Evolutionary conservation across 2,329 filamentous ascomycete genomes (phyloP).

Genomic region (Neonectria ditissima): DNA sequence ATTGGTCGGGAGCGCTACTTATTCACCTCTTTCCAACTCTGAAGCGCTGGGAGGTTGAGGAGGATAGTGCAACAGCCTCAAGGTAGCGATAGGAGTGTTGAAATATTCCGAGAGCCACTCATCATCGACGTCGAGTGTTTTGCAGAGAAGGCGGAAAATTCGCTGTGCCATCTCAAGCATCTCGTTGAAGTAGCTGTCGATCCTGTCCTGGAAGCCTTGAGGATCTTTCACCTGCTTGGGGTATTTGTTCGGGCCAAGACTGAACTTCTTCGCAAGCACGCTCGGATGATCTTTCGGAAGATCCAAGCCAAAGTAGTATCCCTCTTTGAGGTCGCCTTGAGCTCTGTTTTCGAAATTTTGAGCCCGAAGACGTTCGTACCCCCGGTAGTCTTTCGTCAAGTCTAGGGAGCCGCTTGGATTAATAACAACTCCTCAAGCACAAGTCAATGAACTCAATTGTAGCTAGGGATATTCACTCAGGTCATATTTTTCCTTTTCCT

Average conservation of each 20-base stretch:
- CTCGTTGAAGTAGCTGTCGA: conserved; percentile 10
- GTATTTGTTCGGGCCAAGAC: conserved; percentile 27
- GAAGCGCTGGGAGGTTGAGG: conserved; percentile 20
- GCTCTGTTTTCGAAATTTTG: conserved; percentile 29
- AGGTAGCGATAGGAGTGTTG: conserved; percentile 23
- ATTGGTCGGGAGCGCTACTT: background rate
- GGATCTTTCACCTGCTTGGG: conserved; percentile 16
- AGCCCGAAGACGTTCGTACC: conserved; percentile 24
- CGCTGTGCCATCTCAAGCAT: conserved; percentile 10
- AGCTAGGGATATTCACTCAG: background rate
- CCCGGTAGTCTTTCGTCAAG: conserved; percentile 11
- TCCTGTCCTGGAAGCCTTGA: background rate
- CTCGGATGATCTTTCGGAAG: conserved; percentile 14
- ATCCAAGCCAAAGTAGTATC: conserved; percentile 20
- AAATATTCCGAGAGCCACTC: conserved; percentile 20
- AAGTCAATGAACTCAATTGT: background rate
- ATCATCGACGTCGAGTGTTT: conserved; percentile 7
- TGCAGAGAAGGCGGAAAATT: conserved; percentile 14
- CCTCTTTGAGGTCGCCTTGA: conserved; percentile 25
- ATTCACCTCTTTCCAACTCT: conserved; percentile 24
- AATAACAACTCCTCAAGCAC: background rate
- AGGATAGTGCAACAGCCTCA: conserved; percentile 27
- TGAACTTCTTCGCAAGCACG: conserved; percentile 18
- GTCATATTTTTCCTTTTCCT: conserved; percentile 24
- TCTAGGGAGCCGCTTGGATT: background rate